Percentiles rank a stretch among this genome's conserved stretches.
Evolutionary conservation across 169 alveolate genomes (phyloP).

Genomic region (Perkinsus marinus): DNA sequence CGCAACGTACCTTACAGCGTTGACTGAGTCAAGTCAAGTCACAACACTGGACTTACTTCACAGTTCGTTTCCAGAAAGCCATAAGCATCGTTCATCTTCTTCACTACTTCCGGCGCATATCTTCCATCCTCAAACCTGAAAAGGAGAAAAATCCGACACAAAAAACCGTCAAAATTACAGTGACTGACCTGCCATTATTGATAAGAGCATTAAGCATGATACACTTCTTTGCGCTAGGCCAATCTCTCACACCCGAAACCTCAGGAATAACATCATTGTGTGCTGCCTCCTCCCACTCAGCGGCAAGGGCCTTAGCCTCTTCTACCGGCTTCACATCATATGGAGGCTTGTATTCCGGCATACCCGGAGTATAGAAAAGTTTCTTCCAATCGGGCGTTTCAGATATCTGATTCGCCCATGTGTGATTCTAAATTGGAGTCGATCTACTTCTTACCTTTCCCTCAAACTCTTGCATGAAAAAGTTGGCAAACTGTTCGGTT

Average conservation of each 20-base stretch:
- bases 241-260: neutral
- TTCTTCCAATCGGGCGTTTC: conserved; percentile 24
- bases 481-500: conserved; percentile 21
- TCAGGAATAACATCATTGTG: neutral
- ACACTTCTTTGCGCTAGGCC: neutral
- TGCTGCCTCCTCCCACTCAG: conserved; percentile 3
- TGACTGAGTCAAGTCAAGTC: neutral
- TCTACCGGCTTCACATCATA: conserved; percentile 6
- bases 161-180: neutral
- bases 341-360: conserved; percentile 13
- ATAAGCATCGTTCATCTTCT: neutral
- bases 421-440: neutral
- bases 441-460: neutral
- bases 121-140: neutral
- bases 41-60: neutral
- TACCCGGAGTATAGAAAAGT: conserved; percentile 30
- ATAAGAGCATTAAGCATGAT: neutral
- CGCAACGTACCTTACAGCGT: neutral
- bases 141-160: neutral
- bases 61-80: neutral
- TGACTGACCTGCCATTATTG: neutral
- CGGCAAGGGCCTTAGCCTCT: neutral
- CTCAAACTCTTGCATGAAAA: conserved; percentile 8
- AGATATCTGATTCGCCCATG: neutral
- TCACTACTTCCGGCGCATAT: neutral